phyloP scores from a whole-genome alignment of 495 filamentous ascomycete species.

The Hypoxylon cercidicola region DNA sequence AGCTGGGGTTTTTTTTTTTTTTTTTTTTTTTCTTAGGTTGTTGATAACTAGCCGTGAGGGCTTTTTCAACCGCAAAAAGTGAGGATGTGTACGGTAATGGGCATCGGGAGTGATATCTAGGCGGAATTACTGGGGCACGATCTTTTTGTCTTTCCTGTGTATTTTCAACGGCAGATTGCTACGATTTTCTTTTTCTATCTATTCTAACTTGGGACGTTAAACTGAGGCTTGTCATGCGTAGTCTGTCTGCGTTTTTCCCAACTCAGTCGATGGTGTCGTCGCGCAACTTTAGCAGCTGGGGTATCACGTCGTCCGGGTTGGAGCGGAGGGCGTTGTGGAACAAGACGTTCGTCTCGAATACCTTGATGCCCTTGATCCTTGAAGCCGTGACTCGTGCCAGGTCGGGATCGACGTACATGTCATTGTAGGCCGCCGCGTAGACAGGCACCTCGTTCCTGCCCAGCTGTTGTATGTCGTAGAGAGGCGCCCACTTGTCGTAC shows the following conservation, averaged over 20 bases:
- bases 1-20: no score
- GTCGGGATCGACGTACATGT: slow-evolving; percentile 93
- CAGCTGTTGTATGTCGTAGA: slow-evolving; percentile 81
- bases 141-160: no score
- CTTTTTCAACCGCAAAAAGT: no score
- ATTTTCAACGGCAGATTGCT: no score
- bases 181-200: slow-evolving; percentile 2
- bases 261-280: slow-evolving; percentile 79
- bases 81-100: no score
- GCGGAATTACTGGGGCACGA: no score
- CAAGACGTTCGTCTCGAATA: slow-evolving; percentile 84
- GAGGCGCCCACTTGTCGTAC: slow-evolving; percentile 71
- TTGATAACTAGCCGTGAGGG: no score
- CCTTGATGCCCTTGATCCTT: slow-evolving; percentile 80
- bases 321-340: slow-evolving; percentile 84
- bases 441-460: slow-evolving; percentile 85
- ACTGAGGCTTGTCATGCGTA: slow-evolving; percentile 7
- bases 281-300: slow-evolving; percentile 73
- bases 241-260: neutral
- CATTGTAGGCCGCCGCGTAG: slow-evolving; percentile 88
- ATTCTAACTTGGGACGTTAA: neutral
- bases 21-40: no score
- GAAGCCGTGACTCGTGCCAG: slow-evolving; percentile 76
- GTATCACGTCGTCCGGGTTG: slow-evolving; percentile 78
- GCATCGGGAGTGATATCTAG: no score